Evolutionary conservation across 2,329 filamentous ascomycete species (phyloP), one percentile per base, ranked within the genome.

Genomic region (Sporothrix dimorphospora): DNA sequence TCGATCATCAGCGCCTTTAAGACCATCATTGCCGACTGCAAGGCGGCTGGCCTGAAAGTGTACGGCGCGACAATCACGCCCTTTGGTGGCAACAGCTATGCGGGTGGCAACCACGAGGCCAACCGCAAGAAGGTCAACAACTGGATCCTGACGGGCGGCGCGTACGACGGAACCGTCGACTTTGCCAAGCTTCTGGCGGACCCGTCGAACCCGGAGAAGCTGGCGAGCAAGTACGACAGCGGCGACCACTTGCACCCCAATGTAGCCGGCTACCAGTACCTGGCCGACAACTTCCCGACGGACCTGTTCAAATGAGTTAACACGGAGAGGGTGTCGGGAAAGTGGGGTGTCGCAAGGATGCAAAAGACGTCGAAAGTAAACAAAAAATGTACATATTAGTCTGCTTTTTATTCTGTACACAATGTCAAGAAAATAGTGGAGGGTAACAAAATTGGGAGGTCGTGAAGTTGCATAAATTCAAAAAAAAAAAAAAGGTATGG

Each of bases 41-140:
- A 88, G 76, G 81, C 84, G 0, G 82, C 83, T 2, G 86, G 86
- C 0, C 83, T 91, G 34, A 83, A 85, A 0, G 82, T 90, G 8
- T 89, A 91, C 75, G 89, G 83, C 0, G 89, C 87, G 0, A 92
- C 90, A 0, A 90, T 92, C 73, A 91, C 89, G 3, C 90, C 89
- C 0, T 92, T 92, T 75, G 79, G 80, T 12, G 83, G 83, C 2
- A 81, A 76, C 65, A 80, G 83, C 34, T 91, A 91, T 76, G 86
- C 84, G 11, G 81, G 84, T 74, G 82, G 86, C 0, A 80, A 83
- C 53, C 80, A 89, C 8, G 89, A 92, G 77, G 79, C 81, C 75
- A 88, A 88, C 1, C 80, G 90, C 65, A 82, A 86, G 76, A 81
- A 81, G 27, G 81, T 92, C 19, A 92, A 92, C 76, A 78, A 82